Evolutionary conservation across 2,329 filamentous ascomycete genomes (phyloP).

Genomic region (Penicillium hordei): DNA sequence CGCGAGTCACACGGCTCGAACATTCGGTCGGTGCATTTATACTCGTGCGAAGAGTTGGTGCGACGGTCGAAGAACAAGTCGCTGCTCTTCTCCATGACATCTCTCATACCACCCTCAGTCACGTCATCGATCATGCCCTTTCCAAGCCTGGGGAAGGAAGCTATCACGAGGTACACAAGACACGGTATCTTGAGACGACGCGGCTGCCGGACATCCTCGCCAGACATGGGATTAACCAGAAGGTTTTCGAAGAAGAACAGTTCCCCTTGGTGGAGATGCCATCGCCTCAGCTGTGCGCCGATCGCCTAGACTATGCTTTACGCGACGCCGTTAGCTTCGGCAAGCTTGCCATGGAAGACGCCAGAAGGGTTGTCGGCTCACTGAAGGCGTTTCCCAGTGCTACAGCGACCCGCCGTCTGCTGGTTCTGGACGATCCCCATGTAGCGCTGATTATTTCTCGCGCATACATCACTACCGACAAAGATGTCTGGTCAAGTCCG

Average conservation of each 20-base stretch:
- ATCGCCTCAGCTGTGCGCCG: slow-evolving; percentile 42
- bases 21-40: slow-evolving; percentile 45
- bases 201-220: slow-evolving; percentile 36
- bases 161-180: slow-evolving; percentile 45
- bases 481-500: slow-evolving; percentile 42
- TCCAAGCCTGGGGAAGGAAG: slow-evolving; percentile 39
- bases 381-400: slow-evolving; percentile 34
- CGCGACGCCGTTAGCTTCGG: slow-evolving; percentile 38
- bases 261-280: slow-evolving; percentile 42
- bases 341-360: slow-evolving; percentile 34
- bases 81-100: slow-evolving; percentile 44
- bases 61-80: slow-evolving; percentile 39
- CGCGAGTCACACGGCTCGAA: slow-evolving; percentile 40
- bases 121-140: slow-evolving; percentile 43
- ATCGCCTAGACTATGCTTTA: slow-evolving; percentile 43
- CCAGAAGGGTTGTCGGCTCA: slow-evolving; percentile 24
- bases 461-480: slow-evolving; percentile 36
- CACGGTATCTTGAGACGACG: slow-evolving; percentile 37
- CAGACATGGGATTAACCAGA: slow-evolving; percentile 33
- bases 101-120: slow-evolving; percentile 43
- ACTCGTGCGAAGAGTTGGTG: slow-evolving; percentile 40
- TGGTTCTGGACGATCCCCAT: slow-evolving; percentile 33
- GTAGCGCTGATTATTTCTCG: slow-evolving; percentile 35
- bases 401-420: slow-evolving; percentile 26
- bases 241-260: slow-evolving; percentile 39